Evolutionary conservation across 1,284 basidiomycete species (phyloP).

Genomic region (Neonothopanus nambi): DNA sequence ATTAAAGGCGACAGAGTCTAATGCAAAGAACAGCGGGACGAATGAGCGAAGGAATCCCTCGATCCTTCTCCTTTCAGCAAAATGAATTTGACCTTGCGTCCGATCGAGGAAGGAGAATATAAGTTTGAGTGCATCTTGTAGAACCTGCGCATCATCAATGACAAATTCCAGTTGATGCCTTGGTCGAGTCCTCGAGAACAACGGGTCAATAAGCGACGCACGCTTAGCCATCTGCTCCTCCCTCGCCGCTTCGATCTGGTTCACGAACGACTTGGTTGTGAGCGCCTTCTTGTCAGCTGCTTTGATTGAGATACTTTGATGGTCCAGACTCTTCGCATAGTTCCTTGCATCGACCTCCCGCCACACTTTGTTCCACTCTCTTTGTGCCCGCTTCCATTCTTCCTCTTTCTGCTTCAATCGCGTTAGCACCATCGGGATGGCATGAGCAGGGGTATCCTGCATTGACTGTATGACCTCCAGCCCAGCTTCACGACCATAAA

Average conservation of each 20-base stretch:
- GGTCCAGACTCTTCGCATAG: slow-evolving; percentile 91
- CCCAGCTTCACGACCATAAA: slow-evolving; percentile 89
- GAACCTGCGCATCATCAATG: slow-evolving; percentile 74
- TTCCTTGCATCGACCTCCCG: slow-evolving; percentile 94
- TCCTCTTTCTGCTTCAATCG: slow-evolving; percentile 96
- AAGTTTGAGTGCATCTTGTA: slow-evolving; percentile 89
- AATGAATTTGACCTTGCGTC: slow-evolving; percentile 72
- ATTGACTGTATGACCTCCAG: slow-evolving; percentile 88
- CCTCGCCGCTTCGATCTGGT: slow-evolving; percentile 86
- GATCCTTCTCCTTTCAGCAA: slow-evolving; percentile 77
- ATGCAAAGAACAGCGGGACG: slow-evolving; percentile 70
- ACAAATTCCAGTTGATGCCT: slow-evolving; percentile 82
- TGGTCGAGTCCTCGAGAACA: slow-evolving; percentile 70
- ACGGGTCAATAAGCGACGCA: slow-evolving; percentile 73
- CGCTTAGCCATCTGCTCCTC: slow-evolving; percentile 85
- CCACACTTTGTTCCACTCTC: slow-evolving; percentile 99
- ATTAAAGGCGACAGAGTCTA: slow-evolving; percentile 73
- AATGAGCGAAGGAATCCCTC: slow-evolving; percentile 86
- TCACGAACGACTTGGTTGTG: slow-evolving; percentile 81
- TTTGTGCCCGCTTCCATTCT: slow-evolving; percentile 98
- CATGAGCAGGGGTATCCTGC: slow-evolving; percentile 91
- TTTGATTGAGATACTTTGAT: slow-evolving; percentile 93
- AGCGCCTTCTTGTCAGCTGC: slow-evolving; percentile 89
- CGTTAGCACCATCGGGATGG: slow-evolving; percentile 90
- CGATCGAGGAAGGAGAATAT: slow-evolving; percentile 92